Evolutionary conservation across 768 basidiomycete species (phyloP).

Genomic region (Podaxis sp.): DNA sequence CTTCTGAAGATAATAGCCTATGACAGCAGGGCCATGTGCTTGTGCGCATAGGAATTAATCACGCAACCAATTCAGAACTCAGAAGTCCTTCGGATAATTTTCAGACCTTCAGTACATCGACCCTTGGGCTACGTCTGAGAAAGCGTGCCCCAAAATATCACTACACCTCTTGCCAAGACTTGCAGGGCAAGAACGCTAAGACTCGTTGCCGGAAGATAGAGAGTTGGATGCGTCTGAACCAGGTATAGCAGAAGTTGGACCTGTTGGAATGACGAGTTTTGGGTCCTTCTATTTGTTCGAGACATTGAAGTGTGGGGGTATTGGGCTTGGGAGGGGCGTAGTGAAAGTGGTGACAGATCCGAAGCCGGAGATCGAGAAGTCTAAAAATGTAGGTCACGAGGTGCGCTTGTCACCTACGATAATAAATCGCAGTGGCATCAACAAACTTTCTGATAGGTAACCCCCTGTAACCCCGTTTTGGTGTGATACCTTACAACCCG

Average conservation of each 20-base stretch:
- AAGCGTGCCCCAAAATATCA: neutral
- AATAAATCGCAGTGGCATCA: neutral
- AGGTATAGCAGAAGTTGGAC: slow-evolving; percentile 28
- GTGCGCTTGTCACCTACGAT: neutral
- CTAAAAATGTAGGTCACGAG: neutral
- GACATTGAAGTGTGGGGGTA: neutral
- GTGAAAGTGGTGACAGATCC: neutral
- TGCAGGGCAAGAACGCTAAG: neutral
- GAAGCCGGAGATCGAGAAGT: neutral
- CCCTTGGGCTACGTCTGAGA: slow-evolving; percentile 23
- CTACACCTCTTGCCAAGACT: neutral
- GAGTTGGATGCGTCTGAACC: slow-evolving; percentile 30
- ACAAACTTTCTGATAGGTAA: neutral
- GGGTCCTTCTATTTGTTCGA: neutral
- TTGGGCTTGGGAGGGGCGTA: neutral
- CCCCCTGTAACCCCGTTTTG: neutral
- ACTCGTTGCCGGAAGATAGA: slow-evolving; percentile 32
- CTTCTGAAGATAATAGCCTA: neutral
- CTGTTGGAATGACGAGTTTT: slow-evolving; percentile 29
- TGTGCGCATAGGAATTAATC: neutral
- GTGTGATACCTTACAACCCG: neutral
- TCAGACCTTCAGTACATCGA: neutral
- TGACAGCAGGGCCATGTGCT: neutral
- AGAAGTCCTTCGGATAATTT: neutral
- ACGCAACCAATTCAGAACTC: neutral